These are phyloP conservation scores for Larix kaempferi DNA, from an alignment of 75 land plant species.

Conservation along the genomic window DNA sequence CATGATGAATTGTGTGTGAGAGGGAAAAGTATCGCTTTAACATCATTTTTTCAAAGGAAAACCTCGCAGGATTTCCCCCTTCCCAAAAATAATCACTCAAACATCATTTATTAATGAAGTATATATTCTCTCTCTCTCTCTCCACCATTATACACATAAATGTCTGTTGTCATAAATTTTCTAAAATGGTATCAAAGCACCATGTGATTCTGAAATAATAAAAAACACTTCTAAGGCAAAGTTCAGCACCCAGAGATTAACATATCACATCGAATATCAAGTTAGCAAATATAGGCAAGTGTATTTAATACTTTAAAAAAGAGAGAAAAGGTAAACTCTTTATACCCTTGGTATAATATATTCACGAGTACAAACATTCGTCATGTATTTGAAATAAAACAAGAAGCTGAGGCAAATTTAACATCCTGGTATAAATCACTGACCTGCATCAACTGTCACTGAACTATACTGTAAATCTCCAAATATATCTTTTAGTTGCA, in stretches of 20 bases:
- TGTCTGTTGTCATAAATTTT: neutral
- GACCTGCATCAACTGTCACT: constrained; percentile 1
- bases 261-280: neutral
- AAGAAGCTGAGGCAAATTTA: neutral
- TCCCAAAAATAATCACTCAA: neutral
- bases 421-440: neutral
- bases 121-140: neutral
- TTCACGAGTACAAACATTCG: neutral
- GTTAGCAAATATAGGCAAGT: neutral
- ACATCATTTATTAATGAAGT: neutral
- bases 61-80: neutral
- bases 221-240: no score
- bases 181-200: neutral
- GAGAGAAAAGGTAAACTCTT: neutral
- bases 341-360: neutral
- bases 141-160: neutral
- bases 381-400: neutral
- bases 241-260: neutral
- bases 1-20: neutral
- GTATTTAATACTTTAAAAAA: neutral
- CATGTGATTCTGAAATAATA: neutral
- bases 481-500: constrained; percentile 2
- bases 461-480: constrained; percentile 1
- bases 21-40: no score
- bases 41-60: neutral